phyloP scores from a whole-genome alignment of 257 asterid species.

The Leptodermis oblonga region DNA sequence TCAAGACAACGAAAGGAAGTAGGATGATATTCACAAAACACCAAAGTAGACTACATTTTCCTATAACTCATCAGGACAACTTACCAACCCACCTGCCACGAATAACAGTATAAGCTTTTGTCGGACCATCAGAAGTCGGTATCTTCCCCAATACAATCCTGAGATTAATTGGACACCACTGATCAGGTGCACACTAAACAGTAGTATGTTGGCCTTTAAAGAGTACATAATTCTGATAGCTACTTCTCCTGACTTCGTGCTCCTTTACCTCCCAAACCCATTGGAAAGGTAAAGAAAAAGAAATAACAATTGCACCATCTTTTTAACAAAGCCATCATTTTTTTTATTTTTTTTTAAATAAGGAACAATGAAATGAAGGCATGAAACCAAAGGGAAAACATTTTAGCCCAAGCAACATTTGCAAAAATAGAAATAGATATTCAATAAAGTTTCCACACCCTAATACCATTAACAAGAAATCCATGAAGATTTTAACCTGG shows the following conservation, averaged over 20 bases:
- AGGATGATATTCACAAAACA: conserved; percentile 20
- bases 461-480: conserved; percentile 2
- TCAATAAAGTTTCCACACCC: conserved; percentile 1
- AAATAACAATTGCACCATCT: not conserved
- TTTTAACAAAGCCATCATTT: not conserved
- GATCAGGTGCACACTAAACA: conserved; percentile 46
- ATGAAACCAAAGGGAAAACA: conserved; percentile 1
- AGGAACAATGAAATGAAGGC: not conserved
- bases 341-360: not conserved
- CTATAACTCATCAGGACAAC: conserved; percentile 42
- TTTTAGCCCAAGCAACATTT: not conserved
- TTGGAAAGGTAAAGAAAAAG: conserved; percentile 13
- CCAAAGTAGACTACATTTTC: conserved; percentile 25
- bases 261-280: conserved; percentile 30
- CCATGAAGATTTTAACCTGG: not conserved
- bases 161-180: conserved; percentile 72
- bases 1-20: conserved; percentile 16
- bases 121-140: conserved; percentile 81
- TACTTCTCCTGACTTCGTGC: not conserved
- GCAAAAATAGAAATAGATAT: not conserved
- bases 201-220: conserved; percentile 30
- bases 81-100: conserved; percentile 93
- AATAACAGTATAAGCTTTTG: conserved; percentile 72
- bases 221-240: conserved; percentile 17
- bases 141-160: conserved; percentile 97